Percentiles rank a stretch among this genome's conserved stretches.
Conservation (phyloP, 1,139 yeast species). For the Nakaseomyces glabratus region DNA sequence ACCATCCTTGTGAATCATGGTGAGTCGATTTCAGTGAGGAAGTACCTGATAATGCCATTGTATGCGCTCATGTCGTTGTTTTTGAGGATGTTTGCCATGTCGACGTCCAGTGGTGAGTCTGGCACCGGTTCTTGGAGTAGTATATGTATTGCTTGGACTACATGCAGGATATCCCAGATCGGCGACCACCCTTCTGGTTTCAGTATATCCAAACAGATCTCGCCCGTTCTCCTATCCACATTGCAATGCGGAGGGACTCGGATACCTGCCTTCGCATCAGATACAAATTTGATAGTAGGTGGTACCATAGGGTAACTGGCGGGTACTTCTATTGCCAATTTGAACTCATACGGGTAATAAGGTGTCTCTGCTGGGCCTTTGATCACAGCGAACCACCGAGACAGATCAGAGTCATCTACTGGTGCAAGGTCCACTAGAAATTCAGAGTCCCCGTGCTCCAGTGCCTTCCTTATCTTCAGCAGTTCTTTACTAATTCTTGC, state of each 20-base stretch:
- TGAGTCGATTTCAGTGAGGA: too few relatives aligned
- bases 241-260: constrained; percentile 53
- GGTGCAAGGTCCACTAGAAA: constrained; percentile 39
- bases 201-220: constrained; percentile 75
- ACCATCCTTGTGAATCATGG: too few relatives aligned
- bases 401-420: constrained; percentile 34
- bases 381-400: constrained; percentile 52
- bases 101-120: constrained; percentile 76
- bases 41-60: constrained; percentile 54
- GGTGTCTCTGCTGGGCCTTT: constrained; percentile 49
- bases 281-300: constrained; percentile 48
- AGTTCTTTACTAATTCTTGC: constrained; percentile 36
- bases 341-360: constrained; percentile 53
- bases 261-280: constrained; percentile 34
- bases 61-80: constrained; percentile 49
- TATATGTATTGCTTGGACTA: constrained; percentile 63
- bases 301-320: constrained; percentile 59
- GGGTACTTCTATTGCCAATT: constrained; percentile 44
- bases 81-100: constrained; percentile 69
- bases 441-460: constrained; percentile 22
- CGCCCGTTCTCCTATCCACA: constrained; percentile 60
- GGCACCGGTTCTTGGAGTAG: constrained; percentile 75
- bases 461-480: constrained; percentile 28
- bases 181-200: constrained; percentile 67
- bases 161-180: constrained; percentile 70